These are phyloP conservation scores for Cyberlindnera bimundalis DNA, from an alignment of 805 yeast genomes.

Conservation along the genomic window DNA sequence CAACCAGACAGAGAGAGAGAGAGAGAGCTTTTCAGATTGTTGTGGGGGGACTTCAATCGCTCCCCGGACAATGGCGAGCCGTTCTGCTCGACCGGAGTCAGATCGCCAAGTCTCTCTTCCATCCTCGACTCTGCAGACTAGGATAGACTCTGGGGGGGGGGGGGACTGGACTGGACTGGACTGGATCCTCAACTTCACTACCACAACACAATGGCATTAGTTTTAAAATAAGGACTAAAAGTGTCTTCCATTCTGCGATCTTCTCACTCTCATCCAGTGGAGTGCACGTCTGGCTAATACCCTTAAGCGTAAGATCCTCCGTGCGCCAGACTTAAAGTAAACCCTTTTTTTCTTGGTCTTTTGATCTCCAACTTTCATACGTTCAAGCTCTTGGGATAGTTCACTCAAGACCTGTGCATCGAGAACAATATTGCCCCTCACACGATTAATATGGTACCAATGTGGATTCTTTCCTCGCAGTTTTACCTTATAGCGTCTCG, in stretches of 20 bases:
- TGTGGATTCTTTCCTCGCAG: constrained; percentile 2
- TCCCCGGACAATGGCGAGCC: no score
- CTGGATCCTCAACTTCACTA: no score
- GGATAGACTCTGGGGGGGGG: no score
- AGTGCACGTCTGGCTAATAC: background rate
- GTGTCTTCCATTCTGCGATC: background rate
- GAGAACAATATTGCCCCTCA: constrained; percentile 6
- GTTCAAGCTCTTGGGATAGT: constrained; percentile 11
- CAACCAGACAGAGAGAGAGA: no score
- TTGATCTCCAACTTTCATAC: background rate
- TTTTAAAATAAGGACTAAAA: no score
- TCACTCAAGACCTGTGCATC: constrained; percentile 19
- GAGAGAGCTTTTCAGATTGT: no score
- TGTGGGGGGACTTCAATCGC: no score
- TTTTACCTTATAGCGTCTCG: constrained; percentile 24
- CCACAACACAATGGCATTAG: no score
- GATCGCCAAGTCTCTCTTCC: no score
- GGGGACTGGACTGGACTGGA: no score
- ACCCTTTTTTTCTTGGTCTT: background rate
- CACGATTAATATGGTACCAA: constrained; percentile 4
- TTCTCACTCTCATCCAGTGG: background rate
- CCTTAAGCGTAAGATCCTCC: background rate
- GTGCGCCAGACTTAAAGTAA: background rate
- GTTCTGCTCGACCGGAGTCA: no score
- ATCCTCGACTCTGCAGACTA: no score